A percentile compares a stretch with the other conserved stretches of the same genome.
phyloP scores from a whole-genome alignment of 306 rosid species.

The Pyrus betulifolia region DNA sequence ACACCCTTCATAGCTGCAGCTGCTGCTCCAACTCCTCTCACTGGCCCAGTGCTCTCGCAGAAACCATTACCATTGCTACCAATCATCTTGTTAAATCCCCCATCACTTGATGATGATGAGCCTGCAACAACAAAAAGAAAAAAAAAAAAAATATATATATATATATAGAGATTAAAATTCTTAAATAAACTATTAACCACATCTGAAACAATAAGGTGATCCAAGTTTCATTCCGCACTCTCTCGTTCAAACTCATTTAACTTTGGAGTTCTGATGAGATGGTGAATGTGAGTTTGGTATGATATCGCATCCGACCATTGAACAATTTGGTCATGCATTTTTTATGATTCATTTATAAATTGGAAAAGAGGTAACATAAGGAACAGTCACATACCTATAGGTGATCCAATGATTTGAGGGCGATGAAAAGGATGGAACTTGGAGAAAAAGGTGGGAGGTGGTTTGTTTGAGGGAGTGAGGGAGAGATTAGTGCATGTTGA shows the following conservation, averaged over 20 bases:
- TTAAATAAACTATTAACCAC: neutral
- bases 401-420: slow-evolving; percentile 19
- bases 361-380: neutral
- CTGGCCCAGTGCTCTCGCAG: neutral
- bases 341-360: neutral
- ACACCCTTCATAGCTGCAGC: slow-evolving; percentile 4
- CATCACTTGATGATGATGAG: slow-evolving; percentile 1
- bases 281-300: neutral
- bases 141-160: neutral
- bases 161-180: neutral
- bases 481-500: slow-evolving; percentile 64
- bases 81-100: slow-evolving; percentile 21
- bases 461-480: slow-evolving; percentile 39
- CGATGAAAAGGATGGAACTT: slow-evolving; percentile 10
- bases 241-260: too few species aligned
- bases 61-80: slow-evolving; percentile 7
- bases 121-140: slow-evolving; percentile 20
- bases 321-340: neutral
- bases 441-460: slow-evolving; percentile 2
- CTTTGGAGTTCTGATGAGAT: too few species aligned
- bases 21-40: neutral
- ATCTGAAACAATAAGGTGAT: neutral
- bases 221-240: too few species aligned
- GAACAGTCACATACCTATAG: slow-evolving; percentile 24
- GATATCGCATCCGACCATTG: neutral